phyloP scores from a whole-genome alignment of 345 rosid species.

The Citrus sp. region DNA sequence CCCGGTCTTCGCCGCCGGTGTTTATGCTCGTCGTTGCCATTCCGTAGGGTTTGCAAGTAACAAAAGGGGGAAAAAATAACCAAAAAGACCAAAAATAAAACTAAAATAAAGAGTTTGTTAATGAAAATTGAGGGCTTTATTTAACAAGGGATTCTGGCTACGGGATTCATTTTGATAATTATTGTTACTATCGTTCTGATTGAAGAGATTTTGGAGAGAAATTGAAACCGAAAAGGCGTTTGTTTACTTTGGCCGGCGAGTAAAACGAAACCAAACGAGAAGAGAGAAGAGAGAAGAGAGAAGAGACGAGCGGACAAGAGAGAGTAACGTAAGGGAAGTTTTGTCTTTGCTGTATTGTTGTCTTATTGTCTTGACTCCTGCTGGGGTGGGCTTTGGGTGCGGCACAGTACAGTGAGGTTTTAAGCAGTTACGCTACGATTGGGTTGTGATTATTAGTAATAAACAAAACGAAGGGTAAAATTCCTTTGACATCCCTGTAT shows the following conservation, averaged over 20 bases:
- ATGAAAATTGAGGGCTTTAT: neutral
- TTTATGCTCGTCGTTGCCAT: constrained; percentile 38
- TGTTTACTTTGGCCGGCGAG: neutral
- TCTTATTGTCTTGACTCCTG: neutral
- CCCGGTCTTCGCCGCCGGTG: constrained; percentile 76
- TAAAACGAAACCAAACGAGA: neutral
- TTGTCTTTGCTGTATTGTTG: neutral
- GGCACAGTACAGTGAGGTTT: neutral
- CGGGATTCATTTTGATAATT: neutral
- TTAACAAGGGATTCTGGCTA: neutral
- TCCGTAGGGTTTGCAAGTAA: neutral
- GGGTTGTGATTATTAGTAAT: neutral
- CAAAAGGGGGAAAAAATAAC: neutral
- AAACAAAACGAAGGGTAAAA: neutral
- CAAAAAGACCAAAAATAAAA: neutral
- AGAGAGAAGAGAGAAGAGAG: neutral
- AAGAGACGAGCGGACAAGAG: neutral
- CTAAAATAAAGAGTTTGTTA: neutral
- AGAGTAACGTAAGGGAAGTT: neutral
- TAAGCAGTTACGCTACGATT: neutral
- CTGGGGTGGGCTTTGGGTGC: neutral
- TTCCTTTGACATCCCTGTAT: neutral
- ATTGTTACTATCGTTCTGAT: neutral
- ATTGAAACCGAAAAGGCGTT: neutral
- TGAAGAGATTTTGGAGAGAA: neutral